Percentiles rank a stretch among this genome's conserved stretches.
These are phyloP conservation scores for Austropuccinia psidii DNA, from an alignment of 1,284 basidiomycete genomes.

Conservation along the genomic window DNA sequence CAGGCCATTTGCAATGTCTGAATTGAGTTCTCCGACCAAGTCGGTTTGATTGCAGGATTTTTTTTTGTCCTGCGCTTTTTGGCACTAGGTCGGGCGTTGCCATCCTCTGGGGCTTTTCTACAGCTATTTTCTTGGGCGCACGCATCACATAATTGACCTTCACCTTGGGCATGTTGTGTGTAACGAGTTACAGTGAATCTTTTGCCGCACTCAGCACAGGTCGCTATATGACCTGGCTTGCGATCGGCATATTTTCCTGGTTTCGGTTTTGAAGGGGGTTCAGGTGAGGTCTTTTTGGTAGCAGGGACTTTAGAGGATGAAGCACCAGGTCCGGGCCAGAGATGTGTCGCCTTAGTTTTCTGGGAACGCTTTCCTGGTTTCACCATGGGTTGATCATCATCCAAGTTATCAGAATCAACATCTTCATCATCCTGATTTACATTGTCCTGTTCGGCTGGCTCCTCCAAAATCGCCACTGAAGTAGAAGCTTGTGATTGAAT, in stretches of 20 bases:
- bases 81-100: slow-evolving; percentile 63
- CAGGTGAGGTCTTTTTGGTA: neutral
- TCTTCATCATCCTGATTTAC: slow-evolving; percentile 33
- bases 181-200: slow-evolving; percentile 73
- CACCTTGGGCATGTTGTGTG: slow-evolving; percentile 62
- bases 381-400: neutral
- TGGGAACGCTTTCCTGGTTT: neutral
- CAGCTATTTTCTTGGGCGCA: slow-evolving; percentile 67
- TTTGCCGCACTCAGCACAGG: slow-evolving; percentile 71
- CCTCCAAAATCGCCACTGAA: slow-evolving; percentile 53
- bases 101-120: slow-evolving; percentile 53
- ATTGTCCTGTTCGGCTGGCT: slow-evolving; percentile 45
- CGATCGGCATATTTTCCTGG: slow-evolving; percentile 47
- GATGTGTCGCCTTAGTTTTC: neutral
- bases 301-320: neutral
- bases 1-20: slow-evolving; percentile 26
- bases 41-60: slow-evolving; percentile 54
- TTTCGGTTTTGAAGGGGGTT: slow-evolving; percentile 1
- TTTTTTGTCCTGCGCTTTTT: slow-evolving; percentile 58
- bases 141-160: slow-evolving; percentile 68
- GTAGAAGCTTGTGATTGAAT: slow-evolving; percentile 43
- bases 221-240: slow-evolving; percentile 70
- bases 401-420: slow-evolving; percentile 16
- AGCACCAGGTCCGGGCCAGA: neutral
- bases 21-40: slow-evolving; percentile 9